These are phyloP conservation scores for Carex myosuroides DNA, from an alignment of 176 grass and related monocot genomes.

Conservation along the genomic window DNA sequence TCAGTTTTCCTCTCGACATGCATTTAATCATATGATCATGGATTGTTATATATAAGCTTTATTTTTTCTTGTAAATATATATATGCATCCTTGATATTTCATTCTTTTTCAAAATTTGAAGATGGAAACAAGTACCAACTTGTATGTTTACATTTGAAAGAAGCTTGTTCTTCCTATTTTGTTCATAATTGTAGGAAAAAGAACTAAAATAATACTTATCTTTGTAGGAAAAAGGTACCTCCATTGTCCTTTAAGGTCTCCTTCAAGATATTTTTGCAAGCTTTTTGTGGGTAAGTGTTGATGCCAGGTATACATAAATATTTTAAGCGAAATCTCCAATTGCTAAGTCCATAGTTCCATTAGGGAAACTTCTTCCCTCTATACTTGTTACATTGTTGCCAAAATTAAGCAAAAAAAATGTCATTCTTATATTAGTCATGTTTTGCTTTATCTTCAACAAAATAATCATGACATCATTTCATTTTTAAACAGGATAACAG, in stretches of 20 bases:
- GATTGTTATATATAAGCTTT: neutral
- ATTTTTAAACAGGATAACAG: constrained; percentile 34
- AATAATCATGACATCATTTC: neutral
- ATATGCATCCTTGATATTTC: neutral
- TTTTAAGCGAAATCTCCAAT: neutral
- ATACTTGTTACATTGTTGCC: too few relatives aligned
- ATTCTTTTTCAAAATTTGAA: neutral
- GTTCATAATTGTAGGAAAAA: neutral
- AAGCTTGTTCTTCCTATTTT: neutral
- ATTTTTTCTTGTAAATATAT: neutral
- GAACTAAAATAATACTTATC: neutral
- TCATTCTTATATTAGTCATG: too few relatives aligned
- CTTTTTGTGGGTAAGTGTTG: constrained; percentile 35
- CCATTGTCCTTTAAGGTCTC: constrained; percentile 33
- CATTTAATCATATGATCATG: neutral
- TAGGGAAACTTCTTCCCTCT: neutral
- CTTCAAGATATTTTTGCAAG: constrained; percentile 43
- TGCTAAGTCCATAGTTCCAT: neutral
- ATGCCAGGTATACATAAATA: neutral
- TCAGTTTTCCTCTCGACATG: neutral
- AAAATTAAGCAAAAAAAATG: too few relatives aligned
- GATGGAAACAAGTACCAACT: neutral
- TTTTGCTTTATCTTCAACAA: neutral
- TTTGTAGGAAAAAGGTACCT: constrained; percentile 35
- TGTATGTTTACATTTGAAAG: neutral